Percentiles rank a stretch among this genome's conserved stretches.
phyloP scores from a whole-genome alignment of 2,329 filamentous ascomycete genomes.

The Botrytis aclada region DNA sequence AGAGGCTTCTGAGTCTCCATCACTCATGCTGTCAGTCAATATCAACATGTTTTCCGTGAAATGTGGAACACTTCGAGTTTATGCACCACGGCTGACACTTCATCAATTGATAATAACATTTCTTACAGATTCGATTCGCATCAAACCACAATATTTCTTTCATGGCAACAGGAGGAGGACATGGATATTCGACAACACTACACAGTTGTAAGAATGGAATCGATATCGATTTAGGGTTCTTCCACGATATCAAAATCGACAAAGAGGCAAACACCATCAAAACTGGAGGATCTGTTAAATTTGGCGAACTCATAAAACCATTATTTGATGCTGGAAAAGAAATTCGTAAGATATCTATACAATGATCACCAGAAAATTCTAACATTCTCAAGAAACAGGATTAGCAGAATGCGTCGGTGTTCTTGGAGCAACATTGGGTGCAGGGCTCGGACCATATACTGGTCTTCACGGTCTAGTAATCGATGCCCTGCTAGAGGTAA shows the following conservation, averaged over 20 bases:
- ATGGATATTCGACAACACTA: constrained; percentile 37
- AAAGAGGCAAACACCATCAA: constrained; percentile 24
- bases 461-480: not conserved
- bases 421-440: not conserved
- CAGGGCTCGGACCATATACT: not conserved
- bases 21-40: not conserved
- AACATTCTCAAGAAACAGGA: not conserved
- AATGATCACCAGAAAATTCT: not conserved
- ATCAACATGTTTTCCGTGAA: not conserved
- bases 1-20: not conserved
- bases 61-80: not conserved
- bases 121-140: not conserved
- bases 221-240: constrained; percentile 36
- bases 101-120: not conserved
- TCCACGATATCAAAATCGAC: constrained; percentile 35
- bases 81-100: not conserved
- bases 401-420: not conserved
- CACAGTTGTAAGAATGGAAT: constrained; percentile 34
- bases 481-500: not conserved
- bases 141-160: constrained; percentile 34
- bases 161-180: constrained; percentile 38
- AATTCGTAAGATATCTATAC: not conserved
- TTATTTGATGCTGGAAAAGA: constrained; percentile 11
- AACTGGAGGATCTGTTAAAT: constrained; percentile 13
- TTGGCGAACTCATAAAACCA: not conserved